Conservation (phyloP, 2,329 filamentous ascomycete genomes). For the Ilyonectria mors-panacis region DNA sequence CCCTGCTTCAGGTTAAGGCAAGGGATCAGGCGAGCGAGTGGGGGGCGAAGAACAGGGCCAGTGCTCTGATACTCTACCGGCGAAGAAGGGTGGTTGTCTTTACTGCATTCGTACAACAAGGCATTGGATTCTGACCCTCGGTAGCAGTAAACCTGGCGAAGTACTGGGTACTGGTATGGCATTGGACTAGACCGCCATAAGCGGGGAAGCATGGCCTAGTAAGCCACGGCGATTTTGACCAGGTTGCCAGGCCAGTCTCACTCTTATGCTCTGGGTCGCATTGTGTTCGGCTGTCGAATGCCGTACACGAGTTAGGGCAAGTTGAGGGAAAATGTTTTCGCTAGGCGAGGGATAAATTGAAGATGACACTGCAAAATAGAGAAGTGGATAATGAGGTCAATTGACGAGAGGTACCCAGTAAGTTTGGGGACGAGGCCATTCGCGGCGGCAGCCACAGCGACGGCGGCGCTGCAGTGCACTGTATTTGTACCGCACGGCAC, state of each 20-base stretch:
- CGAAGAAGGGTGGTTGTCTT: background rate
- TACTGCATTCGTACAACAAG: background rate
- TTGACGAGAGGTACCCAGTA: background rate
- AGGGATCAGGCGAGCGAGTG: slow-evolving; percentile 3
- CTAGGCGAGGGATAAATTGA: background rate
- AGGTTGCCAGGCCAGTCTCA: background rate
- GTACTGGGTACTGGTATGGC: background rate
- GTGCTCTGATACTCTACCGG: background rate
- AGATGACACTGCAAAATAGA: background rate
- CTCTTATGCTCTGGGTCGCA: background rate
- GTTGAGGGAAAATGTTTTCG: background rate
- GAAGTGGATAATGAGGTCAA: background rate
- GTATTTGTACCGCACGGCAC: background rate
- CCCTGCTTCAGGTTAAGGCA: slow-evolving; percentile 21
- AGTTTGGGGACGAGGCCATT: slow-evolving; percentile 1
- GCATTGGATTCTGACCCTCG: background rate
- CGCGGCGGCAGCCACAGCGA: background rate
- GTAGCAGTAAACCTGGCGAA: background rate
- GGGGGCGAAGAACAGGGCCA: background rate
- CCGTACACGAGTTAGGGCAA: background rate
- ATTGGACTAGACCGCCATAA: background rate
- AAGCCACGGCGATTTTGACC: background rate
- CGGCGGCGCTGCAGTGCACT: background rate
- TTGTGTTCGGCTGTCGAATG: background rate
- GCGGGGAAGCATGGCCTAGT: background rate